These are phyloP conservation scores for Thelephora terrestris DNA, from an alignment of 1,284 basidiomycete species.

Conservation along the genomic window DNA sequence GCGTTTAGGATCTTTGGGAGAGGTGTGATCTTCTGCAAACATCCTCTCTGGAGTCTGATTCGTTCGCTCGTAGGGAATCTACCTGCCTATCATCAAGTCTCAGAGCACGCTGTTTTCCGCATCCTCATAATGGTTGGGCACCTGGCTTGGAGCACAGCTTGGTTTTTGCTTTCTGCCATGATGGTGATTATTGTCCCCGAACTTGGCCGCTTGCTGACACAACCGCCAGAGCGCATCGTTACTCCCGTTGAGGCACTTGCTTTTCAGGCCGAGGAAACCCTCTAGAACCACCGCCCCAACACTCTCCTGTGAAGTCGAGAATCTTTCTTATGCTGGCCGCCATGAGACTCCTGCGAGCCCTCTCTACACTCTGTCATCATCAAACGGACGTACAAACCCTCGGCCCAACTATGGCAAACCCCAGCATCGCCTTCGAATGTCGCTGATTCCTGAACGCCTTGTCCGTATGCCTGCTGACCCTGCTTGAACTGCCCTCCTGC, in stretches of 20 bases:
- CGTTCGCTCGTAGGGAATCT: constrained; percentile 11
- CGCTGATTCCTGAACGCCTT: constrained; percentile 11
- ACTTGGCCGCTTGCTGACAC: not conserved
- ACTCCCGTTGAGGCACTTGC: constrained; percentile 4
- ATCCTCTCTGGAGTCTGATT: not conserved
- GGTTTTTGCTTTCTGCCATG: constrained; percentile 13
- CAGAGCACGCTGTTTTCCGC: constrained; percentile 12
- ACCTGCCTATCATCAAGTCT: constrained; percentile 7
- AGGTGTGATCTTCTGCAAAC: not conserved
- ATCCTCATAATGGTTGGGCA: constrained; percentile 5
- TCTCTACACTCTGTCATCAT: no score
- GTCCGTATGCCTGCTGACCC: constrained; percentile 2
- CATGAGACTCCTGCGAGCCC: not conserved
- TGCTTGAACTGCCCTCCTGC: not conserved
- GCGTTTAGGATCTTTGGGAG: not conserved
- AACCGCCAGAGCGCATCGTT: constrained; percentile 9
- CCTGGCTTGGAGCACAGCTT: constrained; percentile 11
- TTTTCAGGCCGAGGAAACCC: not conserved
- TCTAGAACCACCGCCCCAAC: no score
- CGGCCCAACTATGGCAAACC: not conserved
- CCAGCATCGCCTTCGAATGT: constrained; percentile 9
- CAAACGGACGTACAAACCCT: not conserved
- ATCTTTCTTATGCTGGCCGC: no score
- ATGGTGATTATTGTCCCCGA: constrained; percentile 12
- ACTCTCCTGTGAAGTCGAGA: no score